Evolutionary conservation across 768 basidiomycete genomes (phyloP).

Genomic region (Neoboletus brunneissimus): DNA sequence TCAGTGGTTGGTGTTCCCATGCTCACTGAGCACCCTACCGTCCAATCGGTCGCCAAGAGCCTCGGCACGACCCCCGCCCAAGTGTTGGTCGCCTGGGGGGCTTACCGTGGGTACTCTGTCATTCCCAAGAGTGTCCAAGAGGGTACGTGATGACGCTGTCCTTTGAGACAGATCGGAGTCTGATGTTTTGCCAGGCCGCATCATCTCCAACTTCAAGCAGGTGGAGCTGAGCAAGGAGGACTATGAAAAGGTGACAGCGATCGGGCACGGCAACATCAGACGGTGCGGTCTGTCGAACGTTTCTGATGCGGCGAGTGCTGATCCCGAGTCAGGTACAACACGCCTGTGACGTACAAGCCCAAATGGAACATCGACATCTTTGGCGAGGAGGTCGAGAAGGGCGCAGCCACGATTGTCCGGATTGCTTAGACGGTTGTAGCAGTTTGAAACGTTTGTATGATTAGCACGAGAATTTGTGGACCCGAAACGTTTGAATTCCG

Average conservation of each 20-base stretch:
- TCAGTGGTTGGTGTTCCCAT: conserved; percentile 60
- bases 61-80: conserved; percentile 71
- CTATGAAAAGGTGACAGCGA: conserved; percentile 47
- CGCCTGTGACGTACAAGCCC: conserved; percentile 55
- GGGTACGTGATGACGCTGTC: conserved; percentile 28
- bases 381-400: conserved; percentile 55
- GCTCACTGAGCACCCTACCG: conserved; percentile 63
- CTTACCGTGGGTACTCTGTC: conserved; percentile 70
- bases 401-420: conserved; percentile 32
- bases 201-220: conserved; percentile 76
- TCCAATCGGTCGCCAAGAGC: conserved; percentile 60
- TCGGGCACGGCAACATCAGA: conserved; percentile 38
- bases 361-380: conserved; percentile 76
- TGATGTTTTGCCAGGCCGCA: conserved; percentile 43
- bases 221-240: conserved; percentile 64
- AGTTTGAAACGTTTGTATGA: conserved; percentile 1
- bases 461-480: background rate
- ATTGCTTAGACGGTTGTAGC: conserved; percentile 18
- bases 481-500: background rate
- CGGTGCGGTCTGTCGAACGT: conserved; percentile 23
- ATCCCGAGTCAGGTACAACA: conserved; percentile 43
- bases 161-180: background rate
- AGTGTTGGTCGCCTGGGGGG: conserved; percentile 81
- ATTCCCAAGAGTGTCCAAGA: conserved; percentile 82
- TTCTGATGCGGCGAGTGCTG: background rate